A percentile compares a stretch with the other conserved stretches of the same genome.
phyloP scores from a whole-genome alignment of 768 basidiomycete genomes.

The Phaeotremella fagi region DNA sequence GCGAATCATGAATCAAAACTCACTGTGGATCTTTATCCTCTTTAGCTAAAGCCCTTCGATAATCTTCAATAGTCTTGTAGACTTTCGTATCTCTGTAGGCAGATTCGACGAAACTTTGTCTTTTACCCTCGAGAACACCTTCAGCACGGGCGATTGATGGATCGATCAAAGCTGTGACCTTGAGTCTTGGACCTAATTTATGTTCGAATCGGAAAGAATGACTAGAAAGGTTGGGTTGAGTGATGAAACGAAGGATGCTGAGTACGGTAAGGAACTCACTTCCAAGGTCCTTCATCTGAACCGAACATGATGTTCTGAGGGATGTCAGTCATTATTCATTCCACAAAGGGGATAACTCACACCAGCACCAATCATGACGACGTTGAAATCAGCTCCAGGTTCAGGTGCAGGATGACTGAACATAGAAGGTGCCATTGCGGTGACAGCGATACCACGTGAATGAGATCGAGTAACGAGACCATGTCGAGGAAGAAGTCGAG shows the following conservation, averaged over 20 bases:
- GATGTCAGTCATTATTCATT: background rate
- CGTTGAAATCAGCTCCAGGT: slow-evolving; percentile 72
- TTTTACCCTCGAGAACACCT: slow-evolving; percentile 75
- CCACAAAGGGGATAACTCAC: slow-evolving; percentile 24
- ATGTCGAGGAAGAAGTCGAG: slow-evolving; percentile 29
- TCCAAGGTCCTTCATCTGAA: slow-evolving; percentile 51
- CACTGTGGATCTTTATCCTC: slow-evolving; percentile 60
- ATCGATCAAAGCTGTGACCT: slow-evolving; percentile 91
- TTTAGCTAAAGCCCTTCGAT: slow-evolving; percentile 58
- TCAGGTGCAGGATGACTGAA: slow-evolving; percentile 47
- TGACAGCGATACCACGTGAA: slow-evolving; percentile 39
- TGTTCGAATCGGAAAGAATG: slow-evolving; percentile 56
- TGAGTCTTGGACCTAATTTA: slow-evolving; percentile 92
- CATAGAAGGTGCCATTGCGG: slow-evolving; percentile 42
- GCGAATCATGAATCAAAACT: slow-evolving; percentile 8
- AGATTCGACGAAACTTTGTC: slow-evolving; percentile 84
- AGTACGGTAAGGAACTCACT: slow-evolving; percentile 29
- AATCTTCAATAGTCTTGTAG: slow-evolving; percentile 83
- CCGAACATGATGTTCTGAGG: slow-evolving; percentile 90
- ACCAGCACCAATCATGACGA: slow-evolving; percentile 90
- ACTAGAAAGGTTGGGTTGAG: slow-evolving; percentile 32
- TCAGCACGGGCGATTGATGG: slow-evolving; percentile 77
- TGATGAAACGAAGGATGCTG: too few species aligned
- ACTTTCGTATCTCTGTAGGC: slow-evolving; percentile 81
- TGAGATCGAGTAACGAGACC: slow-evolving; percentile 1